Percentiles rank a stretch among this genome's conserved stretches.
These are phyloP conservation scores for Leishmania braziliensis DNA, from an alignment of 208 protist species.

Conservation along the genomic window DNA sequence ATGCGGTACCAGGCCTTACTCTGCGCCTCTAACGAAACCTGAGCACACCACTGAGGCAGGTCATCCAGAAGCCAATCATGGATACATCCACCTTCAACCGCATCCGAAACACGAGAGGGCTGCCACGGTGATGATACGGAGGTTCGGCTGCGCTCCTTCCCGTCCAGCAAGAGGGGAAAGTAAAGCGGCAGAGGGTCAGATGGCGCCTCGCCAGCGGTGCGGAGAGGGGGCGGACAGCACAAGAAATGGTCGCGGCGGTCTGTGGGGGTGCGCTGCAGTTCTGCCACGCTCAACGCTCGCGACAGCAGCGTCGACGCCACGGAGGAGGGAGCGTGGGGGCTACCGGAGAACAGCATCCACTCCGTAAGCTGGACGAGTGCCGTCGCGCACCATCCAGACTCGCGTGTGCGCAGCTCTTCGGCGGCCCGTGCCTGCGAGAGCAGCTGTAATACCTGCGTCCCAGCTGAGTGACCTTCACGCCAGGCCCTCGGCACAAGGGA, in stretches of 20 bases:
- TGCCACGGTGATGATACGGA: background rate
- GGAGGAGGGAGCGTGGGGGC: background rate
- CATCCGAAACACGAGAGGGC: background rate
- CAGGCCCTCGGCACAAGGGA: background rate
- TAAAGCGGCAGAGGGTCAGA: slow-evolving; percentile 13
- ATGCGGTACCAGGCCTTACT: slow-evolving; percentile 35
- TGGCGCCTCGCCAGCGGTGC: background rate
- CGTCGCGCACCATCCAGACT: slow-evolving; percentile 40
- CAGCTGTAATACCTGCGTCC: background rate
- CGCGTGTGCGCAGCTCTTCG: slow-evolving; percentile 18
- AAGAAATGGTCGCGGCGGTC: background rate
- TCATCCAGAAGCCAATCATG: slow-evolving; percentile 68
- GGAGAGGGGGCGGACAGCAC: background rate
- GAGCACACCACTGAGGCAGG: slow-evolving; percentile 49
- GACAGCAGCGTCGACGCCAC: background rate
- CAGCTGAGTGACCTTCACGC: background rate
- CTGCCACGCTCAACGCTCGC: slow-evolving; percentile 13
- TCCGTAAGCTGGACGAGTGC: slow-evolving; percentile 25
- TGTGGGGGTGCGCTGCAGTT: background rate
- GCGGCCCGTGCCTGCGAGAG: slow-evolving; percentile 5
- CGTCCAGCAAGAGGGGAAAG: slow-evolving; percentile 17
- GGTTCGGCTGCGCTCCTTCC: background rate
- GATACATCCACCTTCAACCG: slow-evolving; percentile 37
- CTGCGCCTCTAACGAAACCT: slow-evolving; percentile 40
- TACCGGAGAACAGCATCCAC: slow-evolving; percentile 12